These are phyloP conservation scores for Nakazawaea ishiwadae DNA, from an alignment of 805 yeast genomes.

Conservation along the genomic window DNA sequence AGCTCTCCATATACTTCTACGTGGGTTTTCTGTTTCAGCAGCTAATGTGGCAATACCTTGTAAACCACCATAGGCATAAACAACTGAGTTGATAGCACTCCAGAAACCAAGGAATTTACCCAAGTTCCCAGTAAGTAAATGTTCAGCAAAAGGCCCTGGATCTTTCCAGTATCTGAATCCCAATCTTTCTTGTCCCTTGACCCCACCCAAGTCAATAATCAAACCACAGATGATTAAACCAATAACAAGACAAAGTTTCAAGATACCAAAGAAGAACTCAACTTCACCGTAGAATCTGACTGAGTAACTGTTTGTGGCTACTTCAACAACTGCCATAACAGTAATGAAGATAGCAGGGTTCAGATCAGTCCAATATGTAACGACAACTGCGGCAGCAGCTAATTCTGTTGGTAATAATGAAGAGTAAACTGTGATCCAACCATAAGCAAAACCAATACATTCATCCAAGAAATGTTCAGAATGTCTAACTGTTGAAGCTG, in stretches of 20 bases:
- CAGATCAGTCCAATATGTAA: conserved; percentile 40
- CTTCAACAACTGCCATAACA: conserved; percentile 32
- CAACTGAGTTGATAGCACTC: conserved; percentile 48
- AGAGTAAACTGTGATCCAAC: conserved; percentile 36
- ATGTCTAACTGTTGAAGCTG: conserved; percentile 32
- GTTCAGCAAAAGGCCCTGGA: conserved; percentile 26
- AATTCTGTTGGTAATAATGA: conserved; percentile 47
- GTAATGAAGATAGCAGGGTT: conserved; percentile 43
- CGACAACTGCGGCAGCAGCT: conserved; percentile 41
- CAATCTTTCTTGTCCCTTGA: conserved; percentile 29
- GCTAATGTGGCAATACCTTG: conserved; percentile 55
- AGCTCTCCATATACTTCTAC: conserved; percentile 45
- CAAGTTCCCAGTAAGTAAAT: conserved; percentile 24
- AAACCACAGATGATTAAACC: conserved; percentile 42
- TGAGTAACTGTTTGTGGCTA: conserved; percentile 33
- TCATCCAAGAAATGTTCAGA: conserved; percentile 34
- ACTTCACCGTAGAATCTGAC: conserved; percentile 43
- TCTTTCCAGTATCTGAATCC: conserved; percentile 31
- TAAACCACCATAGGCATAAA: conserved; percentile 77
- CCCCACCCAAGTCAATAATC: conserved; percentile 47
- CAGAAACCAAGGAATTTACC: conserved; percentile 24
- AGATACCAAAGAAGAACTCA: conserved; percentile 38
- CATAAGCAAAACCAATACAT: conserved; percentile 30
- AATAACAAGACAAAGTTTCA: conserved; percentile 39
- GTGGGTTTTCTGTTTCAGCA: conserved; percentile 50